Base-by-base conservation (phyloP, 2,329 filamentous ascomycete species). In the Paramyrothecium roridum region DNA sequence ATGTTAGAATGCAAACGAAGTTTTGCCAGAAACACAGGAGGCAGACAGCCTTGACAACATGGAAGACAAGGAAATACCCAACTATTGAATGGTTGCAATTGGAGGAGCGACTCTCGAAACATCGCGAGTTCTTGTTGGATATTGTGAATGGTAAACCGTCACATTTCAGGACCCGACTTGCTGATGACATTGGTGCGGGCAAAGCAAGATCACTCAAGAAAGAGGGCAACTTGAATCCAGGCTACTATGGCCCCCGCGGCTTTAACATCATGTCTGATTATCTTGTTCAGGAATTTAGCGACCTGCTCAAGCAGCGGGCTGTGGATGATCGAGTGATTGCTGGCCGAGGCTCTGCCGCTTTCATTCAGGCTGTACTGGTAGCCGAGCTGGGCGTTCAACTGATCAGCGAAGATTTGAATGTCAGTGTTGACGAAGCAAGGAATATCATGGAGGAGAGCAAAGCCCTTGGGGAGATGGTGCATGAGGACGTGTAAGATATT, bases 161-260 rank as follows among this genome's bases (percentile, higher is more conserved):
- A 3, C 77, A 86, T 64, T 95, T 85, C 64, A 78, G 86, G 16
- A 73, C 80, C 11, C 63, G 78, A 1, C 75, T 91, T 22, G 79
- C 78, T 4, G 73, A 79, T 3, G 80, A 75, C 13, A 75, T 89
- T 47, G 78, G 79, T 54, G 70, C 75, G 2, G 87, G 86, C 13
- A 78, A 81, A 65, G 82, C 81, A 30, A 79, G 83, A 52, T 87
- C 81, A 23, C 74, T 89, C 54, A 75, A 83, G 52, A 80, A 83
- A 56, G 84, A 79, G 52, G 74, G 83, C 26, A 80, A 77, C 54
- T 77, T 88, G 30, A 86, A 82, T 3, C 89, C 89, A 11, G 92
- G 92, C 0, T 96, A 96, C 71, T 96, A 96, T 71, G 92, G 92
- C 2, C 82, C 87, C 3, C 82, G 86, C 20, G 92, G 92, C 1